Percentiles rank a stretch among this genome's conserved stretches.
Evolutionary conservation across 257 asterid species (phyloP).

Genomic region (Solanum rostratum): DNA sequence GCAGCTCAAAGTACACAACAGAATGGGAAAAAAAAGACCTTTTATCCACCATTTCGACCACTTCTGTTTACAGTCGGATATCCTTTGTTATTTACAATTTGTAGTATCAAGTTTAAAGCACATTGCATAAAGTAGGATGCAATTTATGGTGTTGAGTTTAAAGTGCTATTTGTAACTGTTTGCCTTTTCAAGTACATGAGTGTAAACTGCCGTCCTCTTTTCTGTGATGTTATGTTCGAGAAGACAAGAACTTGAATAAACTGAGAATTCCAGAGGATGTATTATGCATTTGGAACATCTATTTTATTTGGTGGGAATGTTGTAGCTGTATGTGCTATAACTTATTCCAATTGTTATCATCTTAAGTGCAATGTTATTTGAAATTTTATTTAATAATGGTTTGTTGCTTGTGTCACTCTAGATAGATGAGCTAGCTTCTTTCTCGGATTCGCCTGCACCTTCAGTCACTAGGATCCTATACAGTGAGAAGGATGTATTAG

Average conservation of each 20-base stretch:
- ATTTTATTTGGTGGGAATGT: not conserved
- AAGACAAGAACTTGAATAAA: not conserved
- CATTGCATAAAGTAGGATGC: too few relatives aligned
- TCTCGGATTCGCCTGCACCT: constrained; percentile 84
- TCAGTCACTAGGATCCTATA: constrained; percentile 85
- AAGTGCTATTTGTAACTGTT: not conserved
- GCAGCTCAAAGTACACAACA: not conserved
- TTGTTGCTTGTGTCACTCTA: constrained; percentile 6
- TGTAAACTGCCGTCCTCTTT: not conserved
- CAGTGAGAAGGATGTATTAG: constrained; percentile 77
- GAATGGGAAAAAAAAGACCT: not conserved
- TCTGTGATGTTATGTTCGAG: not conserved
- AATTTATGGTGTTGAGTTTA: not conserved
- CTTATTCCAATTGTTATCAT: not conserved
- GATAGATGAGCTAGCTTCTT: constrained; percentile 77
- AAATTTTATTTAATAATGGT: not conserved
- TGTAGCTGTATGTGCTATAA: not conserved
- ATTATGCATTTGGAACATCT: not conserved
- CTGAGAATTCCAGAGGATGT: not conserved
- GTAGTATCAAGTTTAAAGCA: not conserved
- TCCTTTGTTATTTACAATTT: not conserved
- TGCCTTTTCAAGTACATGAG: not conserved
- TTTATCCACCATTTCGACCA: not conserved
- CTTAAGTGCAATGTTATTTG: not conserved
- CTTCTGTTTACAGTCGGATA: not conserved